Evolutionary conservation across 495 filamentous ascomycete genomes (phyloP).

Genomic region (Annulohypoxylon stygium): DNA sequence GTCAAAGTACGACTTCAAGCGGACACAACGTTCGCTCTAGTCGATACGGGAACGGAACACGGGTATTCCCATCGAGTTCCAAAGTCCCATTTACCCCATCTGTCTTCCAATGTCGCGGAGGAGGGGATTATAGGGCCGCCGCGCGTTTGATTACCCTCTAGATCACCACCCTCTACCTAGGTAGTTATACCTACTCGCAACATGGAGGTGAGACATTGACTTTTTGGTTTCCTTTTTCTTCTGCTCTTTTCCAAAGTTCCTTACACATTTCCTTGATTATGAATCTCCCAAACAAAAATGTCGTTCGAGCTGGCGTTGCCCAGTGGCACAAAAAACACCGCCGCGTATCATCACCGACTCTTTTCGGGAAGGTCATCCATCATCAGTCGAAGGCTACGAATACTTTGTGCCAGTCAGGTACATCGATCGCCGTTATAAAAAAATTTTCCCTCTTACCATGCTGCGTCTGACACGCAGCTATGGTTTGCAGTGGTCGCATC

Average conservation of each 20-base stretch:
- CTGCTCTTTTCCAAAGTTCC: conserved; percentile 1
- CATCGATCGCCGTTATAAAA: conserved; percentile 11
- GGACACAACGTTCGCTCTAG: conserved; percentile 41
- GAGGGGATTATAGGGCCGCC: conserved; percentile 34
- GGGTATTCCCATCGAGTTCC: conserved; percentile 21
- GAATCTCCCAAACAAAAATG: conserved; percentile 31
- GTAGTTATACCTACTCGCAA: conserved; percentile 28
- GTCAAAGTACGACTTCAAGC: conserved; percentile 38
- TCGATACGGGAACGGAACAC: conserved; percentile 15
- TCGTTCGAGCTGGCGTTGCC: conserved; percentile 36
- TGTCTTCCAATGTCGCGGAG: conserved; percentile 40
- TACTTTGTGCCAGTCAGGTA: conserved; percentile 25
- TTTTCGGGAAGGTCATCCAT: conserved; percentile 33
- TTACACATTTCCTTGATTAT: conserved; percentile 37
- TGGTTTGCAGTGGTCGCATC: conserved; percentile 28
- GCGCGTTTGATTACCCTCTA: conserved; percentile 36
- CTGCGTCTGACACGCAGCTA: conserved; percentile 39
- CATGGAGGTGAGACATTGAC: conserved; percentile 49
- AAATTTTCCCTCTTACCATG: conserved; percentile 9
- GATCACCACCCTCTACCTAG: neutral
- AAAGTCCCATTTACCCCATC: conserved; percentile 7
- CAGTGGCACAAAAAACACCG: conserved; percentile 44
- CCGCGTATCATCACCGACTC: conserved; percentile 43
- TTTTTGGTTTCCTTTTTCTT: conserved; percentile 29
- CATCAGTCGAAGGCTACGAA: conserved; percentile 28